phyloP scores from a whole-genome alignment of 2,329 filamentous ascomycete genomes.

The Colletotrichum chrysophilum region DNA sequence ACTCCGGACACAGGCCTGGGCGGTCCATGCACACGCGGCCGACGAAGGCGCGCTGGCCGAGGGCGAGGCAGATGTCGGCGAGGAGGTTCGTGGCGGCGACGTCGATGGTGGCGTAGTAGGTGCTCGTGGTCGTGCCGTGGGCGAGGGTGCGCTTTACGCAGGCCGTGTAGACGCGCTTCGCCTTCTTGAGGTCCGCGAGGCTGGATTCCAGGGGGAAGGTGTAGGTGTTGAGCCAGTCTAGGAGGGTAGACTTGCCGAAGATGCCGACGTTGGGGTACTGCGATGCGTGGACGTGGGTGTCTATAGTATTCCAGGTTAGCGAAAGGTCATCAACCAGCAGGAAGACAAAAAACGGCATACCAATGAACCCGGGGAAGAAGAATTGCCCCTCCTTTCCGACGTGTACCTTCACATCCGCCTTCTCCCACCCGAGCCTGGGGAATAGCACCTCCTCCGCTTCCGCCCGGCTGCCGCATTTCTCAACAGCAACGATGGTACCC shows the following conservation, averaged over 20 bases:
- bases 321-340: neutral
- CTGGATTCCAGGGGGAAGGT: slow-evolving; percentile 92
- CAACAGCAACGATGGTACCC: slow-evolving; percentile 57
- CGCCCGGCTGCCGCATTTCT: slow-evolving; percentile 37
- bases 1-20: slow-evolving; percentile 66
- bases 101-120: slow-evolving; percentile 94
- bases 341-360: slow-evolving; percentile 43
- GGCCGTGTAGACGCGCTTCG: slow-evolving; percentile 75
- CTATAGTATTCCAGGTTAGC: slow-evolving; percentile 46
- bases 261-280: slow-evolving; percentile 95
- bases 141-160: slow-evolving; percentile 82
- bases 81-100: slow-evolving; percentile 90
- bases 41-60: slow-evolving; percentile 88
- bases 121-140: slow-evolving; percentile 90
- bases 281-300: slow-evolving; percentile 93
- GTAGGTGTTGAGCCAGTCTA: slow-evolving; percentile 93
- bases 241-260: slow-evolving; percentile 89
- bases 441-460: slow-evolving; percentile 39
- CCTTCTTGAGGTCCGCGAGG: slow-evolving; percentile 66
- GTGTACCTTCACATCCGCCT: slow-evolving; percentile 41
- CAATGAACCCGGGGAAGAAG: slow-evolving; percentile 85
- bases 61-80: slow-evolving; percentile 77
- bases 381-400: slow-evolving; percentile 61
- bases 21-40: slow-evolving; percentile 96
- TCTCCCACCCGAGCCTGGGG: slow-evolving; percentile 50